Evolutionary conservation across 257 asterid genomes (phyloP).

Genomic region (Linaria vulgaris): DNA sequence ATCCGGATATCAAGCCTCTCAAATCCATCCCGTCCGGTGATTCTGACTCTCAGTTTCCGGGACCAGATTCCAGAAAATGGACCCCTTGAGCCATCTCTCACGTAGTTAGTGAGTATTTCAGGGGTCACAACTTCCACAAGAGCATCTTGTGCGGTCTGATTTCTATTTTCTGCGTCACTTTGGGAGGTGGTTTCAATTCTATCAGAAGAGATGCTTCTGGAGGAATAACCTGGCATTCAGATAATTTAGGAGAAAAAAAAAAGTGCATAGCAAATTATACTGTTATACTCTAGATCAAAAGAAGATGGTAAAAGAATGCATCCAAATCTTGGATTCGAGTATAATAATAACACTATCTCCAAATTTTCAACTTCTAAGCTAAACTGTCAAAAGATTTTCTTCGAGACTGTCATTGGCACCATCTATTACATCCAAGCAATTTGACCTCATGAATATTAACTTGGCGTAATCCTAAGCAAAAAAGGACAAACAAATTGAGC

Average conservation of each 20-base stretch:
- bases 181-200: conserved; percentile 28
- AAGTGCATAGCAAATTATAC: neutral
- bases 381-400: conserved; percentile 8
- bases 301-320: conserved; percentile 9
- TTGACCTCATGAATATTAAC: neutral
- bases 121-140: conserved; percentile 76
- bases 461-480: neutral
- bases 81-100: conserved; percentile 41
- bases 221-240: conserved; percentile 43
- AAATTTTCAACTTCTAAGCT: conserved; percentile 9
- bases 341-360: conserved; percentile 1
- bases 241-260: conserved; percentile 25
- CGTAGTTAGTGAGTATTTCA: conserved; percentile 50
- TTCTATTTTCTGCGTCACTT: conserved; percentile 38
- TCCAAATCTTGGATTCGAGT: conserved; percentile 5
- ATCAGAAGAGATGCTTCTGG: conserved; percentile 35
- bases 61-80: conserved; percentile 71
- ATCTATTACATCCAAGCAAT: neutral
- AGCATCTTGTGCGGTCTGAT: conserved; percentile 41
- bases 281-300: neutral
- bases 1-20: conserved; percentile 82
- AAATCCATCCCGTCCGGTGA: conserved; percentile 85
- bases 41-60: conserved; percentile 73
- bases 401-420: conserved; percentile 12
- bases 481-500: conserved; percentile 2